Percentiles rank a stretch among this genome's conserved stretches.
Evolutionary conservation across 1,284 basidiomycete genomes (phyloP).

Genomic region (Cystobasidium pallidum): DNA sequence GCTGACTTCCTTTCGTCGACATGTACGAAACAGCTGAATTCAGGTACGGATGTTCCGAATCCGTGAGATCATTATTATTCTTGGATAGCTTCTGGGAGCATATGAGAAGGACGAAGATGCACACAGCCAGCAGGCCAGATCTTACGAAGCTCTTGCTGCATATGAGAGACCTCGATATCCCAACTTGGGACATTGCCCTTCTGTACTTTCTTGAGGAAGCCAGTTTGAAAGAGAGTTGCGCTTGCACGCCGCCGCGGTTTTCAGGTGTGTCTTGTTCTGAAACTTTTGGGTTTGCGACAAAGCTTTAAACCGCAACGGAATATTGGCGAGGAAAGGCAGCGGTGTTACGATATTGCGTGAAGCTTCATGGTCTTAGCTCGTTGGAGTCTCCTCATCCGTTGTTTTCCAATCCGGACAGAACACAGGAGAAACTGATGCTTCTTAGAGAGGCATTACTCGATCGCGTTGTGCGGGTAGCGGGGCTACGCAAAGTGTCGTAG

Average conservation of each 20-base stretch:
- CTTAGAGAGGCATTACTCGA: too few relatives aligned
- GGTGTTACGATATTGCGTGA: background rate
- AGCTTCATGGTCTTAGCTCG: background rate
- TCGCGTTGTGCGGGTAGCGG: too few relatives aligned
- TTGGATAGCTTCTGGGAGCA: constrained; percentile 25
- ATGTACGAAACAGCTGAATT: constrained; percentile 25
- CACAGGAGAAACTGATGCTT: background rate
- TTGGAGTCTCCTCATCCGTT: background rate
- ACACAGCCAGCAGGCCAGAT: constrained; percentile 7
- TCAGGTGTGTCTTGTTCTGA: too few relatives aligned
- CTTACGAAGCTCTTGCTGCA: constrained; percentile 4
- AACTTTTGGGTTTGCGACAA: background rate
- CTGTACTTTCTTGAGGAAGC: constrained; percentile 5
- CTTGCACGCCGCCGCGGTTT: background rate
- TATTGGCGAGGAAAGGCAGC: background rate
- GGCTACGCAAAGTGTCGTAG: too few relatives aligned
- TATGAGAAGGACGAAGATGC: constrained; percentile 14
- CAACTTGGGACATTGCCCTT: constrained; percentile 18
- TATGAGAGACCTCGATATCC: constrained; percentile 2
- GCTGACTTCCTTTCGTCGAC: constrained; percentile 22
- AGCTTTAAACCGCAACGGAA: background rate
- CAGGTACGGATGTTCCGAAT: constrained; percentile 29
- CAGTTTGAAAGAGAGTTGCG: constrained; percentile 14
- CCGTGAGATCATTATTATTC: constrained; percentile 29
- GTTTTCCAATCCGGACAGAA: background rate